A percentile compares a stretch with the other conserved stretches of the same genome.
Evolutionary conservation across 2,329 filamentous ascomycete genomes (phyloP).

Genomic region (Ophiostoma fasciatum): DNA sequence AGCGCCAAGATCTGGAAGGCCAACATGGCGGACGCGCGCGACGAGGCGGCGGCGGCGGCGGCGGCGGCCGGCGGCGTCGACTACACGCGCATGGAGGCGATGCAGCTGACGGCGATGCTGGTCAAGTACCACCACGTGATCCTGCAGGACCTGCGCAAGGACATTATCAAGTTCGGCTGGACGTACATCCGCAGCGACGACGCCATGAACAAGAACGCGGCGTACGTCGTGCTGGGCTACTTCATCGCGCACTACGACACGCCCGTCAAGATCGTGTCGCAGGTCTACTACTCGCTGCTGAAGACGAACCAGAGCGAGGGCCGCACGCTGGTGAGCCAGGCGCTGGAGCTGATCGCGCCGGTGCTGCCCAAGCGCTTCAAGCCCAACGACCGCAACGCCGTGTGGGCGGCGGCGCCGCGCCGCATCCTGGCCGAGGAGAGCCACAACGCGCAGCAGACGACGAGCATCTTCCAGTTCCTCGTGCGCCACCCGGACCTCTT

Average conservation of each 20-base stretch:
- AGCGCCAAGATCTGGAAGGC: constrained; percentile 91
- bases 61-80: constrained; percentile 68
- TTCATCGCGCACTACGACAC: constrained; percentile 97
- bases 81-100: constrained; percentile 86
- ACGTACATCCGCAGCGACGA: constrained; percentile 97
- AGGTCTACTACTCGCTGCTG: constrained; percentile 84
- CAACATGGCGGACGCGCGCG: constrained; percentile 64
- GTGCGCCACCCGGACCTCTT: constrained; percentile 87
- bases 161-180: constrained; percentile 99
- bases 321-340: constrained; percentile 80
- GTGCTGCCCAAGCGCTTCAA: constrained; percentile 76
- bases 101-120: constrained; percentile 87
- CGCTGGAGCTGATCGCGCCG: constrained; percentile 86
- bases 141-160: constrained; percentile 83
- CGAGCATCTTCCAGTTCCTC: constrained; percentile 93
- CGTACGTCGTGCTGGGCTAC: constrained; percentile 92
- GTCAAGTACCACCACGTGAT: constrained; percentile 88
- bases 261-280: constrained; percentile 84
- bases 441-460: constrained; percentile 89
- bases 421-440: constrained; percentile 89
- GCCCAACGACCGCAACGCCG: constrained; percentile 56
- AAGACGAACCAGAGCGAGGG: constrained; percentile 94
- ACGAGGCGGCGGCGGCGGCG: constrained; percentile 46
- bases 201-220: constrained; percentile 96
- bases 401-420: constrained; percentile 82